Conservation (phyloP, 305 asterid species). For the Caryopteris hybrid region DNA sequence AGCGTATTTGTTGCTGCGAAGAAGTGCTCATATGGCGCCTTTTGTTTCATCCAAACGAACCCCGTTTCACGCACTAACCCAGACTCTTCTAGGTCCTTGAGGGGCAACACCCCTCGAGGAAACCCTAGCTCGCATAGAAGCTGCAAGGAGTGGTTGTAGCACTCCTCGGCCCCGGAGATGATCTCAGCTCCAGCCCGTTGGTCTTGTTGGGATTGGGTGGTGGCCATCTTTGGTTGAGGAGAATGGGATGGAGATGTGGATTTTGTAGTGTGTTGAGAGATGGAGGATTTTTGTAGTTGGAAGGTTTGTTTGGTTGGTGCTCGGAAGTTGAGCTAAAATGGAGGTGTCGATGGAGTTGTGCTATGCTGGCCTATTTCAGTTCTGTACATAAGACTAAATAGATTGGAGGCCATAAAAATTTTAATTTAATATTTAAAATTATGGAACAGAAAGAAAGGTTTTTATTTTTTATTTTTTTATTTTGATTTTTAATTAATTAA, state of each 20-base stretch:
- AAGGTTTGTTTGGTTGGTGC: conserved; percentile 13
- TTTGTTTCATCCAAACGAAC: conserved; percentile 88
- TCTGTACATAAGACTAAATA: too few relatives aligned
- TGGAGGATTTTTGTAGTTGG: neutral
- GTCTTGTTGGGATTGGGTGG: conserved; percentile 27
- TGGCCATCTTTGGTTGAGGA: conserved; percentile 33
- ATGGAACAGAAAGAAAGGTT: too few relatives aligned
- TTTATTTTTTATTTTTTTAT: too few relatives aligned
- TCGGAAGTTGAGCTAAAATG: conserved; percentile 42
- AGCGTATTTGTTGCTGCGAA: conserved; percentile 48
- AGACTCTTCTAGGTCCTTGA: conserved; percentile 81
- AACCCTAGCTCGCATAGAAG: conserved; percentile 72
- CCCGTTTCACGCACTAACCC: conserved; percentile 84
- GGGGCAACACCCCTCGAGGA: conserved; percentile 77
- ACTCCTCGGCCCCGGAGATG: conserved; percentile 51
- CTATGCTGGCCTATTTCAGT: too few relatives aligned
- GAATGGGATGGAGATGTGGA: neutral
- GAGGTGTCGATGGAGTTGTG: conserved; percentile 32
- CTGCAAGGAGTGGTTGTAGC: conserved; percentile 52
- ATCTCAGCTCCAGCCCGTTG: conserved; percentile 59
- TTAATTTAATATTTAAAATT: too few relatives aligned
- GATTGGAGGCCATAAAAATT: too few relatives aligned
- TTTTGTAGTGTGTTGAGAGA: neutral
- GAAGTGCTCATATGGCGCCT: conserved; percentile 73
- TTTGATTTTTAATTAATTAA: too few relatives aligned